Evolutionary conservation across 805 yeast genomes (phyloP), one percentile per base, ranked within the genome.

Genomic region (Lipomyces sp.): DNA sequence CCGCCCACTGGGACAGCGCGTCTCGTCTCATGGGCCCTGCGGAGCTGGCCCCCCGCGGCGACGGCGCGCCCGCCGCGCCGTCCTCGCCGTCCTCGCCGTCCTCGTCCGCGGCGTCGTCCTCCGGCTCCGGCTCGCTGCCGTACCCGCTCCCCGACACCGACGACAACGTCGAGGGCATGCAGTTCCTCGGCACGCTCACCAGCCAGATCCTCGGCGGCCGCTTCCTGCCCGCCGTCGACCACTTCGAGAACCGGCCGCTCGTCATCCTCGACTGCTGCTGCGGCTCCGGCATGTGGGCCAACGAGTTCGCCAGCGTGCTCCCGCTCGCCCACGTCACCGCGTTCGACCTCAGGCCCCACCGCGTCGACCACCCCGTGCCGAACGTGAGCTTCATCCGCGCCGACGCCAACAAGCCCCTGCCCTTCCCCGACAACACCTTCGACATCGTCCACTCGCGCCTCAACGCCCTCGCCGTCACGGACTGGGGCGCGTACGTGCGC

Each of bases 201-300:
- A 40, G 43, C 16, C 51, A 51, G 40, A 26, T 51, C 7, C 31
- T 45, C 33, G 55, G 55, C 34, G 50, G 51, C 41, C 39, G 55
- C 16, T 51, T 51, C 24, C 42, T 51, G 32, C 55, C 55, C 38
- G 22, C 39, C 14, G 33, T 51, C 7, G 55, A 38, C 35, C 45
- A 51, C 43, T 46, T 45, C 42, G 42, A 19, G 11, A 26, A 46
- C 37, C 26, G 33, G 11, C 28, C 16, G 33, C 37, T 51, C 39
- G 19, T 11, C 23, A 38, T 51, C 32, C 48, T 51, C 13, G 55
- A 51, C 39, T 41, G 47, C 40, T 49, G 51, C 31, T 37, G 44
- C 26, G 51, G 51, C 22, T 38, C 55, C 38, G 55, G 55, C 22
- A 31, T 32, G 4, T 51, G 55, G 55, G 51, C 51, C 7, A 43